Evolutionary conservation across 305 asterid species (phyloP).

Genomic region (Solanum chacoense): DNA sequence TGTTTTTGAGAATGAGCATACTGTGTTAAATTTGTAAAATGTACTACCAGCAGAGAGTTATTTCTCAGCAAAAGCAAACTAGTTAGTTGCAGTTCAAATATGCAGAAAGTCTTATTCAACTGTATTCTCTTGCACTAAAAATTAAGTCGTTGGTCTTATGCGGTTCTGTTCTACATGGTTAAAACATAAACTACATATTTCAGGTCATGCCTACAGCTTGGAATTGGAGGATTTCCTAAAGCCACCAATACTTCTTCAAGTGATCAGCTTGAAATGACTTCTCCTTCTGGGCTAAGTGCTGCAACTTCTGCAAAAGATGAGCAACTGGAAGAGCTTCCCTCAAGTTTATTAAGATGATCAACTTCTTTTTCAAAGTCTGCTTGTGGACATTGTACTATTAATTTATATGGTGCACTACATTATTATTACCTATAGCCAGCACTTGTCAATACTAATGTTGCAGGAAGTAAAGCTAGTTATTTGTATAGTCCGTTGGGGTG

Average conservation of each 20-base stretch:
- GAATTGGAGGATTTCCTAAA: conserved; percentile 11
- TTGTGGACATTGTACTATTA: not conserved
- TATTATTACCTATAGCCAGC: not conserved
- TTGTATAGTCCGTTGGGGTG: not conserved
- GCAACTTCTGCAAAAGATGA: conserved; percentile 3
- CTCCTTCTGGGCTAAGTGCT: not conserved
- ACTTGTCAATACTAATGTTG: not conserved
- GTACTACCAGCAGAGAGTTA: not conserved
- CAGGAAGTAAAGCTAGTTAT: not conserved
- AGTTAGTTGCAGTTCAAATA: not conserved
- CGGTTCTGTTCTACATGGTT: not conserved
- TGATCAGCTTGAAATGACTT: conserved; percentile 15
- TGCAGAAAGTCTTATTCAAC: not conserved
- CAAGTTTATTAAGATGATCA: not conserved
- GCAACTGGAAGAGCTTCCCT: not conserved
- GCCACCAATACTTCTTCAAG: conserved; percentile 1
- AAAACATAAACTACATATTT: not conserved
- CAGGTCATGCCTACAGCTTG: conserved; percentile 16
- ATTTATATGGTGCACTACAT: not conserved
- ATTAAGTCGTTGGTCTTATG: not conserved
- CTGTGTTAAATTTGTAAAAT: not conserved
- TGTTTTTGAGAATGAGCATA: not conserved
- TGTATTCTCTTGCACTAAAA: not conserved
- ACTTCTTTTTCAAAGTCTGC: not conserved
- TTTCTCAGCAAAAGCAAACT: not conserved